Evolutionary conservation across 2,329 filamentous ascomycete species (phyloP), one percentile per base, ranked within the genome.

Genomic region (Daldinia sp.): DNA sequence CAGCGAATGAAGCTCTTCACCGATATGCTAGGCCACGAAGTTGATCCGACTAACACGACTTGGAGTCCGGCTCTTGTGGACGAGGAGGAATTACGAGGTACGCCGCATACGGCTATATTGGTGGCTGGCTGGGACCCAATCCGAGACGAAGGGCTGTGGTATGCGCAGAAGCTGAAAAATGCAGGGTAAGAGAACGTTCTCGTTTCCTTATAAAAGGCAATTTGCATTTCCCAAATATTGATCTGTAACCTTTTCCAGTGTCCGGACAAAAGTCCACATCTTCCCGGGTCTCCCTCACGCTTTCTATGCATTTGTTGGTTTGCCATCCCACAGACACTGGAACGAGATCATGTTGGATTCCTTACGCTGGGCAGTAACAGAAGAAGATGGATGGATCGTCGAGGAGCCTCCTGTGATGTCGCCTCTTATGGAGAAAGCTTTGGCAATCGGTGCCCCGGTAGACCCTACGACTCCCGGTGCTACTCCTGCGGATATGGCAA

Each of bases 1-100:
- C 75, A 73, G 10, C 75, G 79, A 2, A 72, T 84, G 55, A 77
- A 60, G 35, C 76, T 65, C 60, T 77, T 76, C 53, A 67, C 44
- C 13, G 67, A 68, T n/a, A 57, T 78, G 33, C 56, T 77, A 3
- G 68, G 64, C 13, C 33, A 13, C 30, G 68, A 73, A 0, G 37
- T 78, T 5, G 35, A 70, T 1, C 65, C 74, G 2, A 51, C 65
- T 2, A 61, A 70, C 0, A 72, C 67, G 7, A 72, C 76, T 3
- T 73, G 82, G 63, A 84, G 80, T 65, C 79, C 79, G 10, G 80
- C 73, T 1, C 67, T 78, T 6, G 63, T 67, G 1, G 64, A 63
- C 3, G 72, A 75, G 33, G 71, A 73, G 18, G 73, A 76, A 30
- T 61, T 77, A 6, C 46, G 53, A 10, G 73, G 71, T 6, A 73